Percentiles rank a stretch among this genome's conserved stretches.
Evolutionary conservation across 768 basidiomycete species (phyloP).

Genomic region (Galerina sulciceps): DNA sequence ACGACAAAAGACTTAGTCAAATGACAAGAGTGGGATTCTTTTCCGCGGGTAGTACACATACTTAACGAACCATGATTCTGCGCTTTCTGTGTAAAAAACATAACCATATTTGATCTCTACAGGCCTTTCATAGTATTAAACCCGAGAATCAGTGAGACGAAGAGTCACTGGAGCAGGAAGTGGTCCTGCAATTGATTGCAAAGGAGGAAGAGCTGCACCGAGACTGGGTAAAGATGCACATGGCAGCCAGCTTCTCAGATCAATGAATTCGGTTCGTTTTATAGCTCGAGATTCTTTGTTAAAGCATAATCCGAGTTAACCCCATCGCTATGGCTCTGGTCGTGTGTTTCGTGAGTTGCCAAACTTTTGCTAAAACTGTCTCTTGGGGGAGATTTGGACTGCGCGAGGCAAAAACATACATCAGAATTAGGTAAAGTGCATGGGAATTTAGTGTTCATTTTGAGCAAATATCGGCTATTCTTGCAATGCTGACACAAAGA

Average conservation of each 20-base stretch:
- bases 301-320: conserved; percentile 18
- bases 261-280: conserved; percentile 17
- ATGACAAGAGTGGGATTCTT: no score
- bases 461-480: conserved; percentile 8
- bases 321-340: conserved; percentile 15
- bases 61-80: neutral
- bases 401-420: neutral
- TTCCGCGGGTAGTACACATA: neutral
- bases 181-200: conserved; percentile 2
- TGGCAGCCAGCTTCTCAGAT: conserved; percentile 18
- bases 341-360: conserved; percentile 3
- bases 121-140: conserved; percentile 11
- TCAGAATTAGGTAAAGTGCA: conserved; percentile 5
- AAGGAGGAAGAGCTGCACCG: neutral
- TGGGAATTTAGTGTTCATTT: conserved; percentile 10
- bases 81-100: conserved; percentile 8
- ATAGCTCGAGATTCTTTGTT: conserved; percentile 3
- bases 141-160: conserved; percentile 16
- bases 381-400: conserved; percentile 4
- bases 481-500: neutral
- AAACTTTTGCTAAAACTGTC: conserved; percentile 6
- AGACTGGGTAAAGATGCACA: conserved; percentile 16
- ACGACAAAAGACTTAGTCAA: no score
- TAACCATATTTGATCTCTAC: conserved; percentile 17
- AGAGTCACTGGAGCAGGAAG: conserved; percentile 18